Conservation (phyloP, 257 asterid species). For the Plantago elongata region DNA sequence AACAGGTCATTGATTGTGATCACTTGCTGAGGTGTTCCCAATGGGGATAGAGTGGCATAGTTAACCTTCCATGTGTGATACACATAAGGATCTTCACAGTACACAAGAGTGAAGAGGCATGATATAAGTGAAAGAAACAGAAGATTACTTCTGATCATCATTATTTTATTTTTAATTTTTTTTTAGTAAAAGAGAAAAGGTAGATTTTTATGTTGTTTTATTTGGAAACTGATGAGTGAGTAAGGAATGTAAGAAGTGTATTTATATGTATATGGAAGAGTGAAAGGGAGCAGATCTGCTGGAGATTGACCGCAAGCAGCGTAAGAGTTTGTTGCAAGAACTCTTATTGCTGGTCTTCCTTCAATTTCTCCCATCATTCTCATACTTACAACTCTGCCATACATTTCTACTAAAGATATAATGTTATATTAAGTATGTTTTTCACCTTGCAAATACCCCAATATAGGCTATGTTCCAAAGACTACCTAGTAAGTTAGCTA, state of each 20-base stretch:
- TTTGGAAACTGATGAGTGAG: neutral
- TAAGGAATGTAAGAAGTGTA: neutral
- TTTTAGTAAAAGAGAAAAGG: neutral
- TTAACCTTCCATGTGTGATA: constrained; percentile 44
- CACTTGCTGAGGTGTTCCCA: constrained; percentile 56
- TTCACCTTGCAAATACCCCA: too few species aligned
- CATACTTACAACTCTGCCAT: constrained; percentile 2
- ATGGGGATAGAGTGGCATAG: constrained; percentile 49
- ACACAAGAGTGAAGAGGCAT: constrained; percentile 22
- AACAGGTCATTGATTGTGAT: constrained; percentile 56
- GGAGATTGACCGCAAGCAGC: constrained; percentile 8
- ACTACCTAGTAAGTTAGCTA: too few species aligned
- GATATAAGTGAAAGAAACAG: constrained; percentile 18
- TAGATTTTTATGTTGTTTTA: neutral
- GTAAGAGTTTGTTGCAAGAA: neutral
- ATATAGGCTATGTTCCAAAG: too few species aligned
- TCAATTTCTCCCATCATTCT: constrained; percentile 14
- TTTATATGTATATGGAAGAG: neutral
- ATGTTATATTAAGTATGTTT: too few species aligned
- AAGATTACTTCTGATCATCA: constrained; percentile 22
- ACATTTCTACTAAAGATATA: constrained; percentile 7
- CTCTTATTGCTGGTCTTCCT: constrained; percentile 14
- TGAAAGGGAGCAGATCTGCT: neutral
- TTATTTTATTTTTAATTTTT: neutral
- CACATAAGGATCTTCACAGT: constrained; percentile 46